Evolutionary conservation across 352 stramenopile species (phyloP), one percentile per base, ranked within the genome.

Genomic region (Phytopythium oedochilum): DNA sequence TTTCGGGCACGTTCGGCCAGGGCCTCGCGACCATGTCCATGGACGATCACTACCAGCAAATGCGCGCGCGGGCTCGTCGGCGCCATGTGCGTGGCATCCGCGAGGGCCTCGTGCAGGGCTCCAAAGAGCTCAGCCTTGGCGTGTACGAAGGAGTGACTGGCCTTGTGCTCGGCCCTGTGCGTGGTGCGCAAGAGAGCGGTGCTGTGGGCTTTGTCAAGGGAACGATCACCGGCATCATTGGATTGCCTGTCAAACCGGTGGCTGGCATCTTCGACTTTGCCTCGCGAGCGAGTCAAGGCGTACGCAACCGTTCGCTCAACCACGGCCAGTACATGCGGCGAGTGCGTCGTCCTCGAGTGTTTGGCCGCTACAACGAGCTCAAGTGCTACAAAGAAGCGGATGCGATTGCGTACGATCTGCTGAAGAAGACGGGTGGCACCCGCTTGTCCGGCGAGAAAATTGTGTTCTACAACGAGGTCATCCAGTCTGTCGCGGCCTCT

Each of bases 301-400:
- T 96, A 22, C 78, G 83, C 18, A 94, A 93, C 59, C 70, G 86
- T 18, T 94, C 84, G 18, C 70, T 89, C 35, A 81, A 91, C 35
- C 86, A 93, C 43, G 76, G 84, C 14, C 78, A 88, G 43, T 87
- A 73, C 53, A 92, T 90, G 77, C 77, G 67, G 25, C 73, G 86
- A 25, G 82, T 96, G 20, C 83, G 86, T 20, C 65, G 81, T 15
- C 86, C 86, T 3, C 84, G 86, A 31, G 86, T 96, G 39, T 96
- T 96, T 71, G 86, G 86, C 23, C 86, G 86, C 22, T 94, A 93
- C 65, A 94, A 94, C 44, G 84, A 96, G 44, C 74, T 96, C 12
- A 93, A 89, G 44, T 91, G 75, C 60, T 96, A 94, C 71, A 93
- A 93, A 55, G 84, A 96, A 71, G 84, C 82, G 5, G 86, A 96